A percentile compares a stretch with the other conserved stretches of the same genome.
These are phyloP conservation scores for Osmanthus fragrans DNA, from an alignment of 257 asterid species.

Conservation along the genomic window DNA sequence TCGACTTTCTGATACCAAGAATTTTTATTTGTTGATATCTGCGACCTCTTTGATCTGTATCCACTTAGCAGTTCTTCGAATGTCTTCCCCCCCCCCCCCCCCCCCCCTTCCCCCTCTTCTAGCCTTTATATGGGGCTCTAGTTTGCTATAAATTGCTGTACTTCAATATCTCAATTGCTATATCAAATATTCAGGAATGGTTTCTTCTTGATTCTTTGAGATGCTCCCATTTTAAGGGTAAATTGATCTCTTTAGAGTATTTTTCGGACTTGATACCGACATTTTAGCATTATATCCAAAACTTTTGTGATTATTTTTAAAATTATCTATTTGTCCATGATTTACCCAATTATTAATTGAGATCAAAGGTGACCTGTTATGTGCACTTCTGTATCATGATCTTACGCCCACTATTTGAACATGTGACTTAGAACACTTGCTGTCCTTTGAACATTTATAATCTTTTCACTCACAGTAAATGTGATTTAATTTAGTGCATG, in stretches of 20 bases:
- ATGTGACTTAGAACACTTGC: background rate
- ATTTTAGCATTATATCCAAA: background rate
- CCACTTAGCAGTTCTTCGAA: too few species aligned
- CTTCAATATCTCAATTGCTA: background rate
- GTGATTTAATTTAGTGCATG: constrained; percentile 1
- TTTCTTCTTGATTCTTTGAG: background rate
- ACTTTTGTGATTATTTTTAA: background rate
- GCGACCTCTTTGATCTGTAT: too few species aligned
- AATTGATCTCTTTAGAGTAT: background rate
- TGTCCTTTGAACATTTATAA: background rate
- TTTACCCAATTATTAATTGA: background rate
- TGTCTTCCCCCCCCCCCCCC: too few species aligned
- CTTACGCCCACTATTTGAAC: background rate
- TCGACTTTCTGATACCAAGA: too few species aligned
- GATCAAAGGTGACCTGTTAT: background rate
- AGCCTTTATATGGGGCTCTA: background rate
- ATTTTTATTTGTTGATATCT: too few species aligned
- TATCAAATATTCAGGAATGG: background rate
- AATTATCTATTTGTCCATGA: background rate
- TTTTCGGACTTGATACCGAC: background rate
- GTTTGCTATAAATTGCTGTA: background rate
- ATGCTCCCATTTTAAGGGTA: background rate
- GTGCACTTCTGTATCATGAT: background rate
- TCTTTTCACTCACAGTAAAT: background rate
- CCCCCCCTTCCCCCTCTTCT: too few species aligned